Evolutionary conservation across 768 basidiomycete genomes (phyloP), one percentile per base, ranked within the genome.

Genomic region (Hypsizygus marmoreus): DNA sequence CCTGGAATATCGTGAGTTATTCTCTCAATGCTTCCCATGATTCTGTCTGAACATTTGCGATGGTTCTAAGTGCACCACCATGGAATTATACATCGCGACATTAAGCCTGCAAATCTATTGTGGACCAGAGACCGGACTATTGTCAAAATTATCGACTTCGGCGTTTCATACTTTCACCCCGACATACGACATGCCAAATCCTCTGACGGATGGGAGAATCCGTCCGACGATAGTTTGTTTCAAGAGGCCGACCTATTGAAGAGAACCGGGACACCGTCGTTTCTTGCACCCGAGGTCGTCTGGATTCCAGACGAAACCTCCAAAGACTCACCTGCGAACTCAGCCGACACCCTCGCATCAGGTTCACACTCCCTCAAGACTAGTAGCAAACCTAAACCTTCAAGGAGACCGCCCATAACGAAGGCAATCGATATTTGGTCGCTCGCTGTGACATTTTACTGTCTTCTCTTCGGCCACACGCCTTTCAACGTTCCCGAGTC

Each of bases 141-240:
- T 55, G 77, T 95, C 53, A 95, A 95, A 71, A 89, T 95, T 37
- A 92, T 86, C 22, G 92, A 95, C 65, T 95, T 94, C 62, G 93
- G 93, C 8, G 66, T 73, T 32, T 69, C 72, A 25, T 67, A 72
- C 43, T 67, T 64, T 47, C 58, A 43, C n/a, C 54, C 57, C 17
- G 48, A 60, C 8, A 44, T 39, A 9, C 32, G 42, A 19, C 26
- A 9, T 14, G 40, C 53, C 31, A 59, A 54, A 29, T 45, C 40
- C 16, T 54, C 52, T 43, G 24, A 29, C 38, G 26, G 45, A 40
- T 10, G 17, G 10, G 32, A 39, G 16, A 35, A 43, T 47, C 42
- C 28, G 7, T 65, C 68, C 33, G 63, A 70, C 33, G 46, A 60
- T 14, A 43, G 56, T 9, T 53, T 74, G n/a, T 73, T 74, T 43